Evolutionary conservation across 495 filamentous ascomycete species (phyloP), one percentile per base, ranked within the genome.

Genomic region (Durotheca rogersii): DNA sequence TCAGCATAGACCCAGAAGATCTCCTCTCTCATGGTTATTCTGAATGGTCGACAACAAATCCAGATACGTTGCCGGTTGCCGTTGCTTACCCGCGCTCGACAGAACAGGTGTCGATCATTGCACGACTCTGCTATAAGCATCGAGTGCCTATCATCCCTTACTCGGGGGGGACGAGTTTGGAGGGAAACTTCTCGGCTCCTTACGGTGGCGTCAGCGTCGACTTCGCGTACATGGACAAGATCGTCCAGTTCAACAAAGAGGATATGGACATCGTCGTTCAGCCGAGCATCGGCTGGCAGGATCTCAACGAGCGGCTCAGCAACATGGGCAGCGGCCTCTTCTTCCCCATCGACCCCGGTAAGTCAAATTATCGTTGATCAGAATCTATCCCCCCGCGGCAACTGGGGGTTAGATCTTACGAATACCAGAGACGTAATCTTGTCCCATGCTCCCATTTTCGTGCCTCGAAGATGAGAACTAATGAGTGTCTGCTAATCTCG

Each of bases 201-300:
- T 83, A 82, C 64, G 88, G 89, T 7, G 91, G 91, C 11, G 79
- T 96, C 64, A 89, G 83, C 45, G 88, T 96, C 32, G 91, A 96
- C 60, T 95, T 96, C 62, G 81, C 81, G 11, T 79, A 73, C 56
- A 96, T 96, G 91, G 83, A 94, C 62, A 77, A 84, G 53, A 86
- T 95, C 21, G 30, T 95, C 20, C 73, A 82, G 32, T 74, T 95
- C 37, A 85, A 95, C 65, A 81, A 87, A 42, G 85, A 86, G 4
- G 91, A 96, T 66, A 86, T 96, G 86, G 91, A 96, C 61, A 74
- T 95, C 48, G 85, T 93, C 4, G 90, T 96, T 6, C 91, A 96
- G 60, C 91, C 91, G 2, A 84, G 83, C 7, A 87, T 96, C 30
- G 82, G 84, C n/a, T 96, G 90, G 89, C 89, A 92, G 82, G 80